Evolutionary conservation across 768 basidiomycete species (phyloP), one percentile per base, ranked within the genome.

Genomic region (Lentinula lateritia): DNA sequence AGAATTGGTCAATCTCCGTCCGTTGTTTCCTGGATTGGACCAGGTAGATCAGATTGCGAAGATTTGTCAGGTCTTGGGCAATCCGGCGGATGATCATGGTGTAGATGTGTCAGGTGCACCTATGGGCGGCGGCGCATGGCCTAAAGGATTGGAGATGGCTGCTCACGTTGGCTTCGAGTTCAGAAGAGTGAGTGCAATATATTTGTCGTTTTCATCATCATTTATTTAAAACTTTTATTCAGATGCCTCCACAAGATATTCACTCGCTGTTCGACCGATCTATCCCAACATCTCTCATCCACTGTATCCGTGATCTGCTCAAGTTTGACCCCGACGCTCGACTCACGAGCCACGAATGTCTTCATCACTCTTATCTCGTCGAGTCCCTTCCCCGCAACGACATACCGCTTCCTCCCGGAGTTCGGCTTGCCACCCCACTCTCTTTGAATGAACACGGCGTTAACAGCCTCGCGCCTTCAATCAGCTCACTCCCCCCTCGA

Each of bases 61-160:
- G 71, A 97, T 98, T 62, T 93, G 90, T 66, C 91, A 96, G 64
- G 78, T 95, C n/a, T 82, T 98, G 39, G 97, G 97, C 20, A 93
- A 98, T 73, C 96, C 96, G 32, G 81, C 82, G 54, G 82, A 88
- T 62, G 88, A 89, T 43, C 94, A 98, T 73, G 93, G 93, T 35
- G 62, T 80, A 3, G 94, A 97, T 70, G 73, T 77, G 35, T 79
- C 87, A 62, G 86, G 88, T 10, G 83, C 82, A 70, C 73, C 80
- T 2, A 69, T 89, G 2, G 97, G 97, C 9, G 97, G 97, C 6
- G 97, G 96, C 6, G 79, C 83, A 61, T 99, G 97, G 97, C 74
- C 76, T 32, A 82, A 80, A 63, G 97, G 96, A 10, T 81, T 95
- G 67, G 87, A 87, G 73, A 87, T 98, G 84, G 95, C 95, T 13